Evolutionary conservation across 805 yeast species (phyloP).

Genomic region (Tetrapisispora pingtungensis): DNA sequence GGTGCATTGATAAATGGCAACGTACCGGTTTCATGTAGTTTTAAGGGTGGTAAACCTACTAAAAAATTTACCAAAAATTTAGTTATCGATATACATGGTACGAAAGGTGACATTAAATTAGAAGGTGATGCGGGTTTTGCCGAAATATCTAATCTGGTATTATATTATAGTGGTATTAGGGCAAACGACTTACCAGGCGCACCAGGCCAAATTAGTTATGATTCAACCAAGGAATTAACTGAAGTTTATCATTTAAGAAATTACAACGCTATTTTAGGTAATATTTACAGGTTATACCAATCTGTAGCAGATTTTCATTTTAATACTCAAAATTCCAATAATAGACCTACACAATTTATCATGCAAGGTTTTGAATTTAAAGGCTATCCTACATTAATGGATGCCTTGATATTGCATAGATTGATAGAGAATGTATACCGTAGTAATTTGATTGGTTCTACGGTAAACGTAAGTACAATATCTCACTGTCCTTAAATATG

Average conservation of each 20-base stretch:
- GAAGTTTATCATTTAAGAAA: constrained; percentile 27
- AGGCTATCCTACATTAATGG: constrained; percentile 26
- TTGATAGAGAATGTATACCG: constrained; percentile 20
- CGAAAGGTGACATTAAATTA: constrained; percentile 26
- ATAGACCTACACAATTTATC: constrained; percentile 16
- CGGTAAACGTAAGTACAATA: constrained; percentile 11
- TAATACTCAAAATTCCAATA: constrained; percentile 16
- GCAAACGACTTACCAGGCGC: constrained; percentile 11
- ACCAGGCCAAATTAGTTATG: constrained; percentile 7
- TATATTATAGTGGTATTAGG: constrained; percentile 24
- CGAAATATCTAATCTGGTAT: constrained; percentile 24
- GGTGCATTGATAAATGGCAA: constrained; percentile 21
- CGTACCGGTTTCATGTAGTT: constrained; percentile 24
- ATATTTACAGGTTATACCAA: constrained; percentile 24
- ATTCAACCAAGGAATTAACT: constrained; percentile 21
- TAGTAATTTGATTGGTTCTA: constrained; percentile 18
- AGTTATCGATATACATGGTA: constrained; percentile 28
- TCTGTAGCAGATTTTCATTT: constrained; percentile 26
- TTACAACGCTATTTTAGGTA: constrained; percentile 26
- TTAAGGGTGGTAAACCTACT: constrained; percentile 27
- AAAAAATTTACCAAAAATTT: constrained; percentile 27
- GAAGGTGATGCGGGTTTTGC: constrained; percentile 30
- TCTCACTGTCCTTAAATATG: constrained; percentile 5
- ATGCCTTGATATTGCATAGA: constrained; percentile 18
- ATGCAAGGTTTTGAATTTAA: constrained; percentile 23